Evolutionary conservation across 2,329 filamentous ascomycete species (phyloP), one percentile per base, ranked within the genome.

Genomic region (Alternaria sp.): DNA sequence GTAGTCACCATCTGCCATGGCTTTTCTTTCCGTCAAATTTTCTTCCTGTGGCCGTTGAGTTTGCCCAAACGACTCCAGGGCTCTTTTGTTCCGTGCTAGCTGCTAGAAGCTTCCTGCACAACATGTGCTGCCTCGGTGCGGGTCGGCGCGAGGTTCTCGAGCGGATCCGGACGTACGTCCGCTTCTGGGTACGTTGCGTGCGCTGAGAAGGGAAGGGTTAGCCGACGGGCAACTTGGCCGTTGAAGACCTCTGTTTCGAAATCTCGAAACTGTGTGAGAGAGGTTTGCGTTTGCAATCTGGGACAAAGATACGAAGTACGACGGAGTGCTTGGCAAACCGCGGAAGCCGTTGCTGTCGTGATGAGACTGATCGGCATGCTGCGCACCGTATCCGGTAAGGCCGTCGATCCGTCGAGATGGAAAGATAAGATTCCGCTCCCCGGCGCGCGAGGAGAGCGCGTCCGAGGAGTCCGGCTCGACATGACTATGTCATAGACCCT

Each of bases 91-190:
- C 49, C 49, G 45, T 26, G n/a, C 55, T 58, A 46, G 45, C 50
- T 26, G n/a, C 45, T 58, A 46, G 45, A 58, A 58, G 55, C 30
- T 58, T 51, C 45, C 45, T 50, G 55, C 45, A 50, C 25, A 41
- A 43, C 55, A 58, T 58, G 55, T 58, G 46, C 46, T 50, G 46
- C 55, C 55, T 58, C 55, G 55, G 55, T 26, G 45, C 46, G 55
- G 33, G 45, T 50, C 46, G 45, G 30, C 43, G 21, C 45, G 37
- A 45, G 43, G 41, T 45, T 28, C 23, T 56, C n/a, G 54, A 45
- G 53, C 41, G 53, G 53, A 45, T 45, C 53, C 49, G 49, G 18
- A 51, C 33, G 49, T 33, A 53, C 30, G 33, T 23, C 44, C 33
- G 55, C 21, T 57, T 57, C 23, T n/a, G 28, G 44, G 25, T n/a